A percentile compares a stretch with the other conserved stretches of the same genome.
These are phyloP conservation scores for Trichoderma erinaceum DNA, from an alignment of 495 filamentous ascomycete genomes.

Conservation along the genomic window DNA sequence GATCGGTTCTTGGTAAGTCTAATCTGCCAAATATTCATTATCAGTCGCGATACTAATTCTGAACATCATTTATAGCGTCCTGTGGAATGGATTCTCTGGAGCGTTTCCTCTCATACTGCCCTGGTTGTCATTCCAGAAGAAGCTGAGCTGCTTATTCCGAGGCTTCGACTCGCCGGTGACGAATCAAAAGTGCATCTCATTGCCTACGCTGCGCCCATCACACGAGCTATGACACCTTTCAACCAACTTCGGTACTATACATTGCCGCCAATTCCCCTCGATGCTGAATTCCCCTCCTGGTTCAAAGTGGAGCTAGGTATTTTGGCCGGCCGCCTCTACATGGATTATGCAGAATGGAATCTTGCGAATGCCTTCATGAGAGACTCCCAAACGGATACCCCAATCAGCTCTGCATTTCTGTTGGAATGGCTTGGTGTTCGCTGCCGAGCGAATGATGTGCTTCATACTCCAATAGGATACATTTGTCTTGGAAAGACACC, in stretches of 20 bases:
- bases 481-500: not conserved
- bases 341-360: slow-evolving; percentile 38
- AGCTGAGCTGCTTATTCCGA: slow-evolving; percentile 42
- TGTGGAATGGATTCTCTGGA: slow-evolving; percentile 38
- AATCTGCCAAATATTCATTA: slow-evolving; percentile 21
- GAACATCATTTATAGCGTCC: slow-evolving; percentile 25
- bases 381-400: not conserved
- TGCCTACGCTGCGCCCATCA: slow-evolving; percentile 48
- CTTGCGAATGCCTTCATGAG: not conserved
- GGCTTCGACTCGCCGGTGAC: slow-evolving; percentile 24
- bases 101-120: slow-evolving; percentile 27
- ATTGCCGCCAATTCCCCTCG: slow-evolving; percentile 35
- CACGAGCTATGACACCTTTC: slow-evolving; percentile 48
- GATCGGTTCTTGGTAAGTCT: slow-evolving; percentile 15
- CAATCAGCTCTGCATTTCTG: not conserved
- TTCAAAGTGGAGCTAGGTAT: slow-evolving; percentile 48
- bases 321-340: slow-evolving; percentile 50
- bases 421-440: not conserved
- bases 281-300: slow-evolving; percentile 39
- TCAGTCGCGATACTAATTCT: not conserved
- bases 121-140: slow-evolving; percentile 52
- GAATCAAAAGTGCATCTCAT: slow-evolving; percentile 33
- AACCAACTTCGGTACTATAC: slow-evolving; percentile 42
- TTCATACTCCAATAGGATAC: not conserved
- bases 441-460: not conserved